Evolutionary conservation across 176 grass and related monocot genomes (phyloP), one percentile per base, ranked within the genome.

Genomic region (Triticum aestivum): DNA sequence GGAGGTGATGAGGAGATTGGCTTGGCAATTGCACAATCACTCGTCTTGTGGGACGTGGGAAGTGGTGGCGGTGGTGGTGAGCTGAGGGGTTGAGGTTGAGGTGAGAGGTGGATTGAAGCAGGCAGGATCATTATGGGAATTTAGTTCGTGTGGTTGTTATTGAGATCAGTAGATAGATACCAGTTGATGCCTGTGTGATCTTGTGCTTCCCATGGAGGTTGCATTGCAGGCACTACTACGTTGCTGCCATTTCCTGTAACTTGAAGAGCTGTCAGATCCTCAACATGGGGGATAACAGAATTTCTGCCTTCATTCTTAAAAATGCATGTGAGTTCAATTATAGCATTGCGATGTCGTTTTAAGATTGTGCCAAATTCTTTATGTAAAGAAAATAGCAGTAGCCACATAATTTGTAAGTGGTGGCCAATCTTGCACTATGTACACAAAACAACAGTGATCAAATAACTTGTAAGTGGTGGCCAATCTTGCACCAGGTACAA

Each of bases 21-120:
- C 83, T 75, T 75, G 72, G 72, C 69, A 84, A 66, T 79, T 75
- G 86, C 67, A 73, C 79, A 92, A 83, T 78, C 71, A 79, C 82
- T 79, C 81, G 14, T 47, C 68, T 38, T 68, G 69, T 81, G 89
- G 87, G 83, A 90, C 91, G 94, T 96, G 91, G 77, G 74, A 82
- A 86, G 91, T 93, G 33, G 78, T 96, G 91, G 61, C 79, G 73
- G 44, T 52, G 73, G 41, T 51, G 73, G 51, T 54, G 51, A 54
- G 51, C 51, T 54, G 51, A 54, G 15, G 51, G 51, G 51, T 54
- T 17, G 47, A 51, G 45, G 78, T 32, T 86, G 79, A 83, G 83
- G 26, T 47, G 59, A 66, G 80, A 69, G 80, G 65, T 76, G 4
- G 34, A 34, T 45, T 49, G 85, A 81, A 44, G 77, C 38, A 41